Base-by-base conservation (phyloP, 1,284 basidiomycete species). In the Malassezia psittaci region DNA sequence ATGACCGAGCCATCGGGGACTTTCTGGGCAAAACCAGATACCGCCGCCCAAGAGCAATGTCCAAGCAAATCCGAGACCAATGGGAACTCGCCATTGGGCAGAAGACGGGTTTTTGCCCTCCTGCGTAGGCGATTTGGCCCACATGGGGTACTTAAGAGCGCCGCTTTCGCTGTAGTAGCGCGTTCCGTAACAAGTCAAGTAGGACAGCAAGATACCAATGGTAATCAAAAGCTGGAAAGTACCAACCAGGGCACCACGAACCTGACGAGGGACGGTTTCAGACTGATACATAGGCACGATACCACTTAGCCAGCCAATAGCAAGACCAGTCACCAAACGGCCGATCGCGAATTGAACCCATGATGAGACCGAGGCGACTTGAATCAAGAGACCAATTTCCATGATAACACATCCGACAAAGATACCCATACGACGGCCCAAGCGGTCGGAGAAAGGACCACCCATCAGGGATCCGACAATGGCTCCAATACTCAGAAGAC, bases 251-350 rank as follows among this genome's bases (percentile, higher is more conserved):
- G 85, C 82, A 19, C 87, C 86, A 60, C 87, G 82, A 51, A 89
- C 83, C 62, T 86, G 82, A 15, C 84, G 78, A 2, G 87, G 86
- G 0, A 85, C 84, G 0, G 83, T 83, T 74, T 87, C 85, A 7
- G 83, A 83, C 78, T 85, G 83, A 69, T 85, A 86, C 75, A 82
- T 55, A 1, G 87, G 87, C 0, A 89, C 86, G 1, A 83, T 85
- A 36, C 85, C 84, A 46, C 82, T 62, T 1, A 73, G 56, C 0
- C 83, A 84, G 29, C 72, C 72, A 24, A 74, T 65, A 0, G 67
- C 60, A 15, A 69, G 18, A 15, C 68, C 85, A 40, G 82, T 79
- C 50, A 87, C 75, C 41, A 86, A 77, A 29, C 86, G 80, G 8
- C 86, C 86, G 48, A 88, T 81, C 56, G 76, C 76, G 49, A 79